Evolutionary conservation across 768 basidiomycete genomes (phyloP).

Genomic region (Boletus sensibilis): DNA sequence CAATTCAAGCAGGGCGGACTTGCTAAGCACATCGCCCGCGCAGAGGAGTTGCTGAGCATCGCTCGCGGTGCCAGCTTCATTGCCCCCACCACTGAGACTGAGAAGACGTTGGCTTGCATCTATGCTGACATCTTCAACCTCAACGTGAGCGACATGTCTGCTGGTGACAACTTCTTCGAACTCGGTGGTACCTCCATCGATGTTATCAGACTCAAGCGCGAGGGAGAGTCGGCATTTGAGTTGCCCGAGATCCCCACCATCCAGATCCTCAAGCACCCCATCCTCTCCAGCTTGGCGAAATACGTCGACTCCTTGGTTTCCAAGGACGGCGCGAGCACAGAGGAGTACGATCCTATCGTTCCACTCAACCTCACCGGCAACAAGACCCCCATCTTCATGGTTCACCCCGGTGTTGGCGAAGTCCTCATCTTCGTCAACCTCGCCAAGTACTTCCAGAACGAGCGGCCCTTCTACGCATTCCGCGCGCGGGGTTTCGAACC

Average conservation of each 20-base stretch:
- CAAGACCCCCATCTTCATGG: constrained; percentile 44
- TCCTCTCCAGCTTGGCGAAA: constrained; percentile 30
- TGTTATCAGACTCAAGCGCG: constrained; percentile 32
- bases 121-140: constrained; percentile 35
- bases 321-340: constrained; percentile 9
- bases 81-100: constrained; percentile 23
- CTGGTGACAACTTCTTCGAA: constrained; percentile 33
- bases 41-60: constrained; percentile 25
- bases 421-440: constrained; percentile 43
- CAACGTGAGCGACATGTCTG: constrained; percentile 22
- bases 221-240: constrained; percentile 28
- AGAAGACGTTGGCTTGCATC: constrained; percentile 30
- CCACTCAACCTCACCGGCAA: constrained; percentile 38
- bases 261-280: constrained; percentile 37
- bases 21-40: constrained; percentile 27
- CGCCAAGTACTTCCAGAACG: constrained; percentile 39
- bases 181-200: constrained; percentile 44
- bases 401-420: constrained; percentile 46
- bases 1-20: constrained; percentile 38
- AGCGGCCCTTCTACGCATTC: constrained; percentile 45
- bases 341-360: constrained; percentile 42
- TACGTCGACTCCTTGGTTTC: constrained; percentile 32
- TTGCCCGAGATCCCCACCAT: constrained; percentile 38
- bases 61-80: constrained; percentile 26
- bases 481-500: constrained; percentile 45